Conservation (phyloP, 257 asterid species). For the Solanum piurae region DNA sequence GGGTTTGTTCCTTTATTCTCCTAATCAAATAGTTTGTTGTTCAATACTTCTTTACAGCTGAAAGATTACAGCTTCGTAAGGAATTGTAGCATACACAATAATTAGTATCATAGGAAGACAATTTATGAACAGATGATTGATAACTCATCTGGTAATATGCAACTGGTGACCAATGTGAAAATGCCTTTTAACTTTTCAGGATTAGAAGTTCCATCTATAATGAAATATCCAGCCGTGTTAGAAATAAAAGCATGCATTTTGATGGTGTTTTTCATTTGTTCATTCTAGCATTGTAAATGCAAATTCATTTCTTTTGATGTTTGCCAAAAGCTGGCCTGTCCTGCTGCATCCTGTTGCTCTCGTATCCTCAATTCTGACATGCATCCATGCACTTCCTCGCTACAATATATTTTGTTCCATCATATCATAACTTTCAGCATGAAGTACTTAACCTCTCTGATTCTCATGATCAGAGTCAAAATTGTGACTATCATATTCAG, state of each 20-base stretch:
- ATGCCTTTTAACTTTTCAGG: neutral
- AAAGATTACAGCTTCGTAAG: neutral
- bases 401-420: neutral
- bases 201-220: neutral
- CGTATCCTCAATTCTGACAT: neutral
- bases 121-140: neutral
- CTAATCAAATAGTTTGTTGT: neutral
- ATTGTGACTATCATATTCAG: neutral
- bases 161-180: neutral
- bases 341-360: neutral
- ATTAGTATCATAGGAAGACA: neutral
- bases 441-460: neutral
- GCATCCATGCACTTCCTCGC: neutral
- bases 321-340: neutral
- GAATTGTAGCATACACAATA: neutral
- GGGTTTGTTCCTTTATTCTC: conserved; percentile 38
- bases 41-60: neutral
- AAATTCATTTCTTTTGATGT: neutral
- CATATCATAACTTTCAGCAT: neutral
- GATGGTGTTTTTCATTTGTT: neutral
- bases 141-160: neutral
- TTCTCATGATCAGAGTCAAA: neutral
- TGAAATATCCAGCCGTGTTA: neutral
- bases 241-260: neutral
- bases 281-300: neutral